Evolutionary conservation across 1,284 basidiomycete genomes (phyloP).

Genomic region (Sutorius eximius): DNA sequence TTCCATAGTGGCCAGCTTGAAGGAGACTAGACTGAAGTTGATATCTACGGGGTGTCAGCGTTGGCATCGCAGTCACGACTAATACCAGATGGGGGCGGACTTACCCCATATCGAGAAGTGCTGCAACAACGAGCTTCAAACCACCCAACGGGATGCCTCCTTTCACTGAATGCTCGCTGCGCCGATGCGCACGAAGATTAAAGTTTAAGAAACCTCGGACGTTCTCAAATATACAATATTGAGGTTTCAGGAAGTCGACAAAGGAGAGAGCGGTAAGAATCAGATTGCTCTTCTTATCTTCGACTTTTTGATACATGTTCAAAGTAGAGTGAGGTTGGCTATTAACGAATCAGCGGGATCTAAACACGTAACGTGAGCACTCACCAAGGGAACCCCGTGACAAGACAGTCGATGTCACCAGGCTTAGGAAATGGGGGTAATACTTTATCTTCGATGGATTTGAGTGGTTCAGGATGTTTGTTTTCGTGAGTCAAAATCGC

Average conservation of each 20-base stretch:
- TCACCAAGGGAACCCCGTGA: slow-evolving; percentile 75
- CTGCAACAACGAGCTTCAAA: slow-evolving; percentile 60
- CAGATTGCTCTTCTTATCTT: slow-evolving; percentile 55
- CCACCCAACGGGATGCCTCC: slow-evolving; percentile 69
- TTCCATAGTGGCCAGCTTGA: slow-evolving; percentile 72
- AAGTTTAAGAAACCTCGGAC: slow-evolving; percentile 66
- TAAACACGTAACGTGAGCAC: not conserved
- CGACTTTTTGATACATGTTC: slow-evolving; percentile 54
- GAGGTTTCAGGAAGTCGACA: slow-evolving; percentile 60
- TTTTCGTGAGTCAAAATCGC: slow-evolving; percentile 49
- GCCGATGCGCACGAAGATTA: slow-evolving; percentile 53
- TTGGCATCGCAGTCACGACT: not conserved
- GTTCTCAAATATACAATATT: slow-evolving; percentile 70
- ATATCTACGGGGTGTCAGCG: slow-evolving; percentile 46
- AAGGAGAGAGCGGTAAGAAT: slow-evolving; percentile 61
- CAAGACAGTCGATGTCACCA: slow-evolving; percentile 57
- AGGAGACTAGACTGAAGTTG: slow-evolving; percentile 63
- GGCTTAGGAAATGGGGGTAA: slow-evolving; percentile 47
- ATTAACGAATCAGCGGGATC: slow-evolving; percentile 4
- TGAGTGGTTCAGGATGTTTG: slow-evolving; percentile 37
- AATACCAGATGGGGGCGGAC: slow-evolving; percentile 5
- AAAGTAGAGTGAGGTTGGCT: slow-evolving; percentile 58
- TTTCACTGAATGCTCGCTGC: slow-evolving; percentile 44
- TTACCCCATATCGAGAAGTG: slow-evolving; percentile 63
- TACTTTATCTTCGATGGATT: slow-evolving; percentile 38